phyloP scores from a whole-genome alignment of 2,329 filamentous ascomycete genomes.

The Pseudogymnoascus sp. region DNA sequence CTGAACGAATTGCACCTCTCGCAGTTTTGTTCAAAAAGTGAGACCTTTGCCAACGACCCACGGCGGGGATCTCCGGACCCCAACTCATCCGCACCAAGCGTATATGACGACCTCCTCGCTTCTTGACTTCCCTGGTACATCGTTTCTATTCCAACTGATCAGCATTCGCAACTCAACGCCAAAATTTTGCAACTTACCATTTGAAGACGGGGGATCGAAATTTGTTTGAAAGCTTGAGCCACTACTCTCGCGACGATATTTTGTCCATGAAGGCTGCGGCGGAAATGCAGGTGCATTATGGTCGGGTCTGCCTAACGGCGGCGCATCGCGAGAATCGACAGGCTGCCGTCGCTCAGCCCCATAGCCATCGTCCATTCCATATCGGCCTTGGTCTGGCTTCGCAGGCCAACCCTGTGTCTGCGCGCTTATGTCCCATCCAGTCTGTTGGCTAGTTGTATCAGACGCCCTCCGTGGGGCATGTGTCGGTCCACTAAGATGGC shows the following conservation, averaged over 20 bases:
- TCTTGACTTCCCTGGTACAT: background rate
- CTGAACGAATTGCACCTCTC: background rate
- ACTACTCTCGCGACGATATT: background rate
- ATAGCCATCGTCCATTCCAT: background rate
- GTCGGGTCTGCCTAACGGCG: background rate
- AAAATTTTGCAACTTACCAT: background rate
- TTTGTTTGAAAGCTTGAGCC: background rate
- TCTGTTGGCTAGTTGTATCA: background rate
- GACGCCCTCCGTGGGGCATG: background rate
- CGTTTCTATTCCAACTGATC: background rate
- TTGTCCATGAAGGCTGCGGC: background rate
- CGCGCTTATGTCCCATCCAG: background rate
- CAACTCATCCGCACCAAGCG: background rate
- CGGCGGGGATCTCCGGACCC: background rate
- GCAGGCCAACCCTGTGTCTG: background rate
- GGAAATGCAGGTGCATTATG: background rate
- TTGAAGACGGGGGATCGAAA: background rate
- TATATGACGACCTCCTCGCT: background rate
- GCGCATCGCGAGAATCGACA: background rate
- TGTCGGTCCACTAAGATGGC: background rate
- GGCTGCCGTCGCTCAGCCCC: conserved; percentile 8
- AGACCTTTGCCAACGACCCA: background rate
- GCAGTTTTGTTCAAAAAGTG: conserved; percentile 4
- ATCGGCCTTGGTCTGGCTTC: background rate
- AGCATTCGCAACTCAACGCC: background rate